Evolutionary conservation across 352 stramenopile species (phyloP).

Genomic region (Globisporangium paddicum): DNA sequence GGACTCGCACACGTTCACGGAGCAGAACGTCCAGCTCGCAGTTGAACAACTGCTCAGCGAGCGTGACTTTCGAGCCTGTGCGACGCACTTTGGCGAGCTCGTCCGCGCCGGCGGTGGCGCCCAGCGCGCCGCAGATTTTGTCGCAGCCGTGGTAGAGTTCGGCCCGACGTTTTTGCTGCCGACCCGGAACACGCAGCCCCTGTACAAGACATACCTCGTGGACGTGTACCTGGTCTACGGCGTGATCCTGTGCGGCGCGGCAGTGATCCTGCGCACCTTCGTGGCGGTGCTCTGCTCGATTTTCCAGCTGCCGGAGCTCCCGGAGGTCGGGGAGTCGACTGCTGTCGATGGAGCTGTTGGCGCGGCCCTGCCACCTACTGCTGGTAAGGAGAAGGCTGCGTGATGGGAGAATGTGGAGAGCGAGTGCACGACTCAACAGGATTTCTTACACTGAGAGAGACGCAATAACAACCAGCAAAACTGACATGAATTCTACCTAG

Average conservation of each 20-base stretch:
- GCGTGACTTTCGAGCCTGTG: conserved; percentile 29
- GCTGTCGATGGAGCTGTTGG: not conserved
- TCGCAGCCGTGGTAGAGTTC: conserved; percentile 53
- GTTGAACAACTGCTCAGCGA: conserved; percentile 38
- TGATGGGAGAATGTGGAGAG: not conserved
- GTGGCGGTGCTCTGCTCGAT: conserved; percentile 60
- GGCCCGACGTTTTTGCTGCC: conserved; percentile 47
- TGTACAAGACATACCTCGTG: conserved; percentile 83
- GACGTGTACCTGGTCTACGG: conserved; percentile 86
- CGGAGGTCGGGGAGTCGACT: not conserved
- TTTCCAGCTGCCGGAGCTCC: conserved; percentile 36
- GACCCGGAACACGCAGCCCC: conserved; percentile 49
- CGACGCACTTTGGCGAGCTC: conserved; percentile 48
- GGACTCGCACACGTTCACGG: conserved; percentile 29
- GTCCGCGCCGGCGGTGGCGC: conserved; percentile 54
- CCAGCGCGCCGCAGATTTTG: conserved; percentile 42
- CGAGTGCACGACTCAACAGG: not conserved
- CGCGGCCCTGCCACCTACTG: not conserved
- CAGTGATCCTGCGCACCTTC: conserved; percentile 80
- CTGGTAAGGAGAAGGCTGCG: conserved; percentile 4
- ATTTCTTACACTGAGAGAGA: not conserved
- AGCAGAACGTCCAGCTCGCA: conserved; percentile 23
- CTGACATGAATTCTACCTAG: not conserved
- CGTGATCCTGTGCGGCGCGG: conserved; percentile 71
- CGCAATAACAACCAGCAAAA: not conserved